Evolutionary conservation across 208 protist genomes (phyloP), one percentile per base, ranked within the genome.

Genomic region (Trypanosoma brucei): DNA sequence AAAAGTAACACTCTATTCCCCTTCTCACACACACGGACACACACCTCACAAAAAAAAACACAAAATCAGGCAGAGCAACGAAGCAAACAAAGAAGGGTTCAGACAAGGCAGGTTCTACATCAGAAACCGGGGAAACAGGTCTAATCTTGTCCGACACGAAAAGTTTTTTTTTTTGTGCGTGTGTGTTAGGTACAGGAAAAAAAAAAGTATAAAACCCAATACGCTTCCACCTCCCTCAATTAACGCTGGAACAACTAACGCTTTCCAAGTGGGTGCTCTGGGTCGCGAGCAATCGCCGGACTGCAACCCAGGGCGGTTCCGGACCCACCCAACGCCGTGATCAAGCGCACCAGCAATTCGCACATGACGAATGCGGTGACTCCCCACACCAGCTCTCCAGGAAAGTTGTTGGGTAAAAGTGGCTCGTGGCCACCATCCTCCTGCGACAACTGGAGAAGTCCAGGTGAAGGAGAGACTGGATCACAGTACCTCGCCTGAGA

Each of bases 341-440:
- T 76, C 6, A 95, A 35, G 34, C 85, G 75, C 3, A 76, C 74
- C 38, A 92, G 58, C 3, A 95, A 62, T 65, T 95, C 86, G 58
- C 78, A 84, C 11, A 80, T 65, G 51, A 89, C 73, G 68, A 91
- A 85, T 35, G 76, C 74, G 0, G 89, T 95, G 37, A 95, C 63
- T 1, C 86, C 90, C 85, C 86, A 95, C 7, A 95, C 90, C 1
- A 93, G 57, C 72, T 91, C 80, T 30, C 86, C 86, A 35, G 84
- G 84, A 61, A 84, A 92, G 54, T 88, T 75, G n/a, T 61, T 59
- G 3, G 72, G 68, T 33, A 84, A 75, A 77, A 95, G 67, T 33
- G 81, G 84, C 7, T 65, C 58, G 14, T 76, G 75, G 14, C 59
- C 74, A 42, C 56, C 69, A 62, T 95, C 85, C 30, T 81, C 78